A percentile compares a stretch with the other conserved stretches of the same genome.
These are phyloP conservation scores for Vitis hybrid DNA, from an alignment of 177 flowering plant genomes.

Conservation along the genomic window DNA sequence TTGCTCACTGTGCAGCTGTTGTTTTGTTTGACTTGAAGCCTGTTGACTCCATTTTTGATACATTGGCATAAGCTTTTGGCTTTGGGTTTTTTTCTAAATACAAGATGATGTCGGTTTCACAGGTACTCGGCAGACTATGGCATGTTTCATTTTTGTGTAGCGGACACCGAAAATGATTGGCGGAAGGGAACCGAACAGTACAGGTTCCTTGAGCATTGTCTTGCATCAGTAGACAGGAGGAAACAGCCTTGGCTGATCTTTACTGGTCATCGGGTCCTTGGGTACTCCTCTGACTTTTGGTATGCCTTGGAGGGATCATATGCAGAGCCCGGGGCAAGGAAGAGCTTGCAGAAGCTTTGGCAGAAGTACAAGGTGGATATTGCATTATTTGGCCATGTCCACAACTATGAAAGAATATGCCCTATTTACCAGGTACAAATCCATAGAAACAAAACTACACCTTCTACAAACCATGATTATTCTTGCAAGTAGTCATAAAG, in stretches of 20 bases:
- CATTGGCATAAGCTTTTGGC: no score
- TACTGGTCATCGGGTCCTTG: slow-evolving; percentile 81
- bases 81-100: no score
- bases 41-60: no score
- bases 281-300: slow-evolving; percentile 64
- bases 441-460: no score
- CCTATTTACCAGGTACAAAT: slow-evolving; percentile 72
- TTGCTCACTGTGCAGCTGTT: no score
- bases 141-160: slow-evolving; percentile 89
- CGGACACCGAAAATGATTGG: slow-evolving; percentile 89
- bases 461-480: no score
- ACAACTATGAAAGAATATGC: slow-evolving; percentile 87
- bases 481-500: no score
- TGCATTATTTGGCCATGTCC: slow-evolving; percentile 88
- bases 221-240: slow-evolving; percentile 74
- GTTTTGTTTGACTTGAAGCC: no score
- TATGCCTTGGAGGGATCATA: slow-evolving; percentile 65
- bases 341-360: slow-evolving; percentile 82
- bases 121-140: slow-evolving; percentile 64
- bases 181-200: slow-evolving; percentile 90
- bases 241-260: slow-evolving; percentile 95
- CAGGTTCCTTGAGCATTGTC: slow-evolving; percentile 68
- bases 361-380: slow-evolving; percentile 88
- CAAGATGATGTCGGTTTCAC: no score
- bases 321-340: slow-evolving; percentile 88